phyloP scores from a whole-genome alignment of 2,329 filamentous ascomycete species.

The Penicillium sp. region DNA sequence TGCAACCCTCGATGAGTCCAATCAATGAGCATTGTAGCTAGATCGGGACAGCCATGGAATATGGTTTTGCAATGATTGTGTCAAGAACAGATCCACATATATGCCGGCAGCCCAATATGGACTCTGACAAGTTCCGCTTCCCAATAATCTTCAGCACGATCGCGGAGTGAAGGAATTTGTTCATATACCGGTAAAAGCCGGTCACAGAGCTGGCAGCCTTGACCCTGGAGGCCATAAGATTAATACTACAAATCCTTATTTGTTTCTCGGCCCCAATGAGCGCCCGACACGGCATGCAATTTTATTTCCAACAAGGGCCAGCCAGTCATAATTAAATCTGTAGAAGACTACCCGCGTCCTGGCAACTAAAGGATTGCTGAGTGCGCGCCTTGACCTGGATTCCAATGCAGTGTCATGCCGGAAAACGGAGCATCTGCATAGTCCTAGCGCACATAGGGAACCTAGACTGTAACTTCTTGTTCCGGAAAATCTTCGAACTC shows the following conservation, averaged over 20 bases:
- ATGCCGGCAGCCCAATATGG: conserved; percentile 23
- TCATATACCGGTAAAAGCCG: conserved; percentile 5
- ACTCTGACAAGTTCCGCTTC: conserved; percentile 13
- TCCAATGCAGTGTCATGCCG: conserved; percentile 11
- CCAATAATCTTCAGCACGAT: conserved; percentile 21
- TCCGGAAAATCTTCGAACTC: conserved; percentile 16
- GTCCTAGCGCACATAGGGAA: conserved; percentile 16
- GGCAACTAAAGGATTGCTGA: neutral
- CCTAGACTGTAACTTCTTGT: conserved; percentile 13
- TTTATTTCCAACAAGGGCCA: conserved; percentile 5
- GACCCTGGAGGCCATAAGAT: neutral
- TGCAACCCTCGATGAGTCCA: neutral
- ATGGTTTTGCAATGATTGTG: neutral
- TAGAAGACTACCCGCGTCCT: neutral
- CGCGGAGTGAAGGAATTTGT: conserved; percentile 1
- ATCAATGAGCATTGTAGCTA: conserved; percentile 6
- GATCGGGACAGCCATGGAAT: neutral
- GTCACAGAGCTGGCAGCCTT: neutral
- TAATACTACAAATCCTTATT: conserved; percentile 8
- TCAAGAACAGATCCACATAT: conserved; percentile 20
- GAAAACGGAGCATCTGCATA: conserved; percentile 15
- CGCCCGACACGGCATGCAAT: conserved; percentile 24
- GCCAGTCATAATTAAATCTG: conserved; percentile 8
- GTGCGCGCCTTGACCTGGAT: conserved; percentile 14
- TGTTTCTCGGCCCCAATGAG: conserved; percentile 18